Base-by-base conservation (phyloP, 106 monocot genomes). In the Ottelia alismoides region DNA sequence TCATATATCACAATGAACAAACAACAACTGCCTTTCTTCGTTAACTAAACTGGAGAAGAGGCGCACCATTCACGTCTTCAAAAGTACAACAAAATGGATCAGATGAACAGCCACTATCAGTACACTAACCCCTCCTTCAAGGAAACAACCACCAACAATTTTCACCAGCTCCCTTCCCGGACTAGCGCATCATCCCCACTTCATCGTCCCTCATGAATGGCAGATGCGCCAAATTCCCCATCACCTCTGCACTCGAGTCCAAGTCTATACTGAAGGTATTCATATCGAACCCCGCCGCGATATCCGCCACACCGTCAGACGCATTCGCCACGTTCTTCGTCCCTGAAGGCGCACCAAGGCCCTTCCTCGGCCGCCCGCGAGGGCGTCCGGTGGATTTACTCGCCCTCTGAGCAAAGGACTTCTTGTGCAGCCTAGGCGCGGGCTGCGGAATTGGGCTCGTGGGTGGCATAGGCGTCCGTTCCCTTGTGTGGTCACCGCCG, bases 241-340 rank as follows among this genome's bases (percentile, higher is more conserved):
- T 30, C 4, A 30, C 47, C 12, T 61, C 47, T 17, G 22, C 45
- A 25, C 22, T 45, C 0, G 11, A 23, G 26, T 45, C 58, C 22
- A 58, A 26, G 20, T 58, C 43, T 12, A 58, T 44, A 45, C 35
- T 25, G 21, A 58, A 58, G 11, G 43, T 58, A 26, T 58, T 58
- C 58, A 58, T 58, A 58, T 58, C 58, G 45, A 58, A 58, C 11
- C 14, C 44, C 58, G 11, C 22, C 11, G 25, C 22, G 5, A 22
- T 25, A 52, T 25, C 24, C 26, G 25, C 52, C 6, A 11, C 47
- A 12, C 47, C 18, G 20, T n/a, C 47, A 47, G 11, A 12, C 3
- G n/a, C 47, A 47, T 47, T 47, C n/a, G 47, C 47, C 47, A 47
- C 2, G 11, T n/a, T 47, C 47, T 47, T 47, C 47, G 6, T 47